These are phyloP conservation scores for Suhomyces chickasaworum DNA, from an alignment of 1,139 yeast genomes.

Conservation along the genomic window DNA sequence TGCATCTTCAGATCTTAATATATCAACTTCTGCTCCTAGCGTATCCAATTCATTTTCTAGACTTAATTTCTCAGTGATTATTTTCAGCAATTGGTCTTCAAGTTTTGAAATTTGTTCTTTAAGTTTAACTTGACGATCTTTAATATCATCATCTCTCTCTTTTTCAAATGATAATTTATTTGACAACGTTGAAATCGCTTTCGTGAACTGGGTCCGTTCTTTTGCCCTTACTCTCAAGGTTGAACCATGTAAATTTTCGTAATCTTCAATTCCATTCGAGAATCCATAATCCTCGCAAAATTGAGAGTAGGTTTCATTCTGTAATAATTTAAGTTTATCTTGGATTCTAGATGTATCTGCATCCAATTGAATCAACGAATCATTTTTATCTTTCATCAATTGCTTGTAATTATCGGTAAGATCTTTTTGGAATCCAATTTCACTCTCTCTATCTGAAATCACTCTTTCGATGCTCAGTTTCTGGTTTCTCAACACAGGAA, in stretches of 20 bases:
- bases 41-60: slow-evolving; percentile 44
- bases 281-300: slow-evolving; percentile 61
- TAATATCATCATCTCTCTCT: slow-evolving; percentile 55
- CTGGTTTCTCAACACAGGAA: slow-evolving; percentile 55
- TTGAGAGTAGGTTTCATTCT: slow-evolving; percentile 47
- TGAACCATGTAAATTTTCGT: slow-evolving; percentile 68
- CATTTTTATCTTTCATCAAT: slow-evolving; percentile 21
- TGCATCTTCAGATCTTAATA: slow-evolving; percentile 40
- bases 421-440: slow-evolving; percentile 52
- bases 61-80: slow-evolving; percentile 32
- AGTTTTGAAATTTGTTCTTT: slow-evolving; percentile 33
- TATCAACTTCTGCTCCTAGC: slow-evolving; percentile 53
- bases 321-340: slow-evolving; percentile 37
- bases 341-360: slow-evolving; percentile 28
- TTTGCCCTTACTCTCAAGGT: slow-evolving; percentile 60
- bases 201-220: slow-evolving; percentile 62
- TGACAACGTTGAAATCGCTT: slow-evolving; percentile 61
- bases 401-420: slow-evolving; percentile 22
- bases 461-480: slow-evolving; percentile 52
- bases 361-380: slow-evolving; percentile 33
- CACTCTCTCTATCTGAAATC: slow-evolving; percentile 55
- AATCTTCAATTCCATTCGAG: slow-evolving; percentile 56
- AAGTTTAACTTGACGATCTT: slow-evolving; percentile 31
- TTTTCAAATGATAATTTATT: slow-evolving; percentile 67
- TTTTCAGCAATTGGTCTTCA: slow-evolving; percentile 33